Evolutionary conservation across 345 rosid species (phyloP).

Genomic region (Cardiospermum halicacabum): DNA sequence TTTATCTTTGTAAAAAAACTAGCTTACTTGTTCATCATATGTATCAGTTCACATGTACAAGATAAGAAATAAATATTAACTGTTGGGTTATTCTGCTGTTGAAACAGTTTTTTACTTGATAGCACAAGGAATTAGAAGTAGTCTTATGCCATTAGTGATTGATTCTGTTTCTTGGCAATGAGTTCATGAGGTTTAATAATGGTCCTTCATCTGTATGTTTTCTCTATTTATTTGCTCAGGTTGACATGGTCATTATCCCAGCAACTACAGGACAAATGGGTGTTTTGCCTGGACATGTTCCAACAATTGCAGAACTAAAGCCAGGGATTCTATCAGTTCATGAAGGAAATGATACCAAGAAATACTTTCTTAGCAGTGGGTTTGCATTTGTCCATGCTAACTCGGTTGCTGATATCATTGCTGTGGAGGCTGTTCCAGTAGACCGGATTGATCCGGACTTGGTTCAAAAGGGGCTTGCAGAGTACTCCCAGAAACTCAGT

Average conservation of each 20-base stretch:
- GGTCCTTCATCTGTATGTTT: slow-evolving; percentile 5
- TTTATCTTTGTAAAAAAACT: background rate
- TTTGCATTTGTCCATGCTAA: slow-evolving; percentile 78
- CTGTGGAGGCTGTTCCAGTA: slow-evolving; percentile 72
- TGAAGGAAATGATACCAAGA: slow-evolving; percentile 64
- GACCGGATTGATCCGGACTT: slow-evolving; percentile 59
- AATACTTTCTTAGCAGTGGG: slow-evolving; percentile 87
- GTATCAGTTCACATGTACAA: background rate
- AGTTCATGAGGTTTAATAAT: background rate
- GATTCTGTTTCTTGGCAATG: background rate
- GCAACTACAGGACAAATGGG: slow-evolving; percentile 96
- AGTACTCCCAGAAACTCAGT: slow-evolving; percentile 64
- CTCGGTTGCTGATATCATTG: slow-evolving; percentile 72
- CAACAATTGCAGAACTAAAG: slow-evolving; percentile 82
- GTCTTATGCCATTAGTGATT: background rate
- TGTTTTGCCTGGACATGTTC: slow-evolving; percentile 81
- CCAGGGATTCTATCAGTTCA: slow-evolving; percentile 88
- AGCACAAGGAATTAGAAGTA: background rate
- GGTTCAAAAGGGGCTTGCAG: slow-evolving; percentile 85
- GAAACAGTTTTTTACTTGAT: background rate
- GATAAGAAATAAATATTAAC: too few relatives aligned
- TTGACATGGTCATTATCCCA: slow-evolving; percentile 92
- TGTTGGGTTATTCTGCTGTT: background rate
- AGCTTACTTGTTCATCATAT: background rate
- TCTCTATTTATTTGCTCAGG: too few relatives aligned